Conservation (phyloP, 495 filamentous ascomycete genomes). For the Aspergillus mulundensis region DNA sequence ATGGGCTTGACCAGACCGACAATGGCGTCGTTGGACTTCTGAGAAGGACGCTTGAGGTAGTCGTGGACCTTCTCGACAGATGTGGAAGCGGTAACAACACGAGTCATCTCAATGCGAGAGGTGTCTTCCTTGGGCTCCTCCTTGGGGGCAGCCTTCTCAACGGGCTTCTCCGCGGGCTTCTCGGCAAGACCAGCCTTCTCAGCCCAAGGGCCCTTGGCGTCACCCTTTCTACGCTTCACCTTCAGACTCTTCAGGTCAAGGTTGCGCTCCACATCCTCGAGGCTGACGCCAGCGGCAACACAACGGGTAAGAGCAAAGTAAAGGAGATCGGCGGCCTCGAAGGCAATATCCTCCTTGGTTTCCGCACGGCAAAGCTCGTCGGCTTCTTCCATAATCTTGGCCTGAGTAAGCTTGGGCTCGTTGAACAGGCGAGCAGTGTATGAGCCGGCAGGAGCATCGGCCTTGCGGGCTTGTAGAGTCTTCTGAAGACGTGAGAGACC, state of each 20-base stretch:
- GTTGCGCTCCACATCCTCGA: conserved; percentile 85
- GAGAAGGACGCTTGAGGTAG: conserved; percentile 80
- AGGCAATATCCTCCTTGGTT: conserved; percentile 77
- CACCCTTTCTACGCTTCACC: conserved; percentile 83
- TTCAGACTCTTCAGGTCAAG: conserved; percentile 93
- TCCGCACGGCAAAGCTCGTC: conserved; percentile 86
- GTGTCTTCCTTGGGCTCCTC: conserved; percentile 46
- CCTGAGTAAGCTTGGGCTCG: conserved; percentile 80
- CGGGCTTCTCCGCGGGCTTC: conserved; percentile 35
- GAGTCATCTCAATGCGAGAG: conserved; percentile 76
- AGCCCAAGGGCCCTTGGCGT: conserved; percentile 88
- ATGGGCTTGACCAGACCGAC: conserved; percentile 88
- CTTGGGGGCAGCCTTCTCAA: conserved; percentile 36
- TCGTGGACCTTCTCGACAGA: conserved; percentile 58
- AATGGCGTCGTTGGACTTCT: conserved; percentile 85
- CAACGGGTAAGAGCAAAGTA: conserved; percentile 95
- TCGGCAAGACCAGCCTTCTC: conserved; percentile 66
- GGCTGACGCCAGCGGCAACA: conserved; percentile 70
- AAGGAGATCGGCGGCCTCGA: conserved; percentile 90
- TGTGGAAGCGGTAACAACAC: conserved; percentile 62
- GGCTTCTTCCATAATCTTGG: conserved; percentile 98
- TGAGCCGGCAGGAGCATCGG: conserved; percentile 77
- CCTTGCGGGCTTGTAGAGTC: conserved; percentile 74
- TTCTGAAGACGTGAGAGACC: conserved; percentile 81
- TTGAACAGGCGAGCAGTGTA: conserved; percentile 92